These are phyloP conservation scores for Posidonia oceanica DNA, from an alignment of 116 monocot species.

Conservation along the genomic window DNA sequence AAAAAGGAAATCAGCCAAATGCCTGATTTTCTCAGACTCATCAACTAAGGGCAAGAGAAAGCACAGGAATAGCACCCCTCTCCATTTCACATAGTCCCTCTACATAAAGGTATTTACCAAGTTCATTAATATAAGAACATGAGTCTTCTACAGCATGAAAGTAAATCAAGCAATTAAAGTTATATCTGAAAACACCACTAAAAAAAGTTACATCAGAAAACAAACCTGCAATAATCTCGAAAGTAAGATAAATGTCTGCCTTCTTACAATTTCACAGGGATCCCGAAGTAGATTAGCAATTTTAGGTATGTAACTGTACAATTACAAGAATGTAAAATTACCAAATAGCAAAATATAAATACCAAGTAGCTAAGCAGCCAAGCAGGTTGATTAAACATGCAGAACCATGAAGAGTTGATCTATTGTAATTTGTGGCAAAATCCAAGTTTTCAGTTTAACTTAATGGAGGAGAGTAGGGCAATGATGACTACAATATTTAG, in stretches of 20 bases:
- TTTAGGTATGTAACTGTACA: conserved; percentile 74
- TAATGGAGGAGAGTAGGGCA: too few relatives aligned
- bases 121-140: not conserved
- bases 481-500: too few relatives aligned
- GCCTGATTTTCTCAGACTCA: conserved; percentile 82
- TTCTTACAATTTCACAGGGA: conserved; percentile 86
- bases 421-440: too few relatives aligned
- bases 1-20: conserved; percentile 80
- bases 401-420: too few relatives aligned
- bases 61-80: conserved; percentile 79
- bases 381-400: not conserved
- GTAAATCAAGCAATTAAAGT: not conserved
- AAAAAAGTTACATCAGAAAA: not conserved
- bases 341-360: not conserved
- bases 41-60: conserved; percentile 85
- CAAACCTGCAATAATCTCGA: conserved; percentile 86
- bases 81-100: conserved; percentile 99
- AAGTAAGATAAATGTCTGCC: conserved; percentile 90
- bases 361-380: not conserved
- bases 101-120: conserved; percentile 17
- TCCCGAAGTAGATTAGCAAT: conserved; percentile 71
- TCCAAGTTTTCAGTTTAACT: too few relatives aligned
- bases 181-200: not conserved
- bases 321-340: not conserved
- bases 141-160: not conserved